Base-by-base conservation (phyloP, 2,329 filamentous ascomycete species). In the Aspergillus aculeatus region DNA sequence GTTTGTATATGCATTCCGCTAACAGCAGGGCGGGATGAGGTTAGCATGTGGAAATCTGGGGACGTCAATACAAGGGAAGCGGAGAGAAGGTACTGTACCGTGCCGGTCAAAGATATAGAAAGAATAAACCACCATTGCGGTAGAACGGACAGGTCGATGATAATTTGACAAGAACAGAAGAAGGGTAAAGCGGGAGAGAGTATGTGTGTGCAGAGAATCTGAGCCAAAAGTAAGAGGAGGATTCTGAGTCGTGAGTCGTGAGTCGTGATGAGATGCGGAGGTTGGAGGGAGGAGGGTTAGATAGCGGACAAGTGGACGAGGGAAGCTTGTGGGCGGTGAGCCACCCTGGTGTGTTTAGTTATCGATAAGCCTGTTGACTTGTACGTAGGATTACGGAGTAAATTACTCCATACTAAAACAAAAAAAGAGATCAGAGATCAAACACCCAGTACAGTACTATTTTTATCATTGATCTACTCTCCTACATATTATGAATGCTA, bases 91-190 rank as follows among this genome's bases (percentile, higher is more conserved):
- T 47, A 49, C 51, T 44, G 73, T 84, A 97, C 95, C 96, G 79
- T 99, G 95, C 66, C 95, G 89, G 80, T 99, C 95, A 76, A 99
- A 99, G 74, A 99, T 97, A 83, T 96, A 96, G 80, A 99, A 96
- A 61, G 92, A 93, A 80, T 96, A 98, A 77, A 98, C 90, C 62
- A 90, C 88, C 95, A 99, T 98, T 73, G 69, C 81, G 63, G 47
- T 29, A 49, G 56, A 52, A 38, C 32, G 35, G 49, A 57, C 56
- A 60, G 6, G 4, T 62, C 62, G 61, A 60, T 26, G 19, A 32
- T 19, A 54, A 10, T 21, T 35, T 35, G 32, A 35, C 32, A 16
- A 35, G 9, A 29, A 29, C 26, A 9, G 26, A 10, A 7, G 26
- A 10, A 9, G 26, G 9, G 1, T 9, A 9, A 29, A 29, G 26